These are phyloP conservation scores for Suhomyces bolitotheri DNA, from an alignment of 1,139 yeast species.

Conservation along the genomic window DNA sequence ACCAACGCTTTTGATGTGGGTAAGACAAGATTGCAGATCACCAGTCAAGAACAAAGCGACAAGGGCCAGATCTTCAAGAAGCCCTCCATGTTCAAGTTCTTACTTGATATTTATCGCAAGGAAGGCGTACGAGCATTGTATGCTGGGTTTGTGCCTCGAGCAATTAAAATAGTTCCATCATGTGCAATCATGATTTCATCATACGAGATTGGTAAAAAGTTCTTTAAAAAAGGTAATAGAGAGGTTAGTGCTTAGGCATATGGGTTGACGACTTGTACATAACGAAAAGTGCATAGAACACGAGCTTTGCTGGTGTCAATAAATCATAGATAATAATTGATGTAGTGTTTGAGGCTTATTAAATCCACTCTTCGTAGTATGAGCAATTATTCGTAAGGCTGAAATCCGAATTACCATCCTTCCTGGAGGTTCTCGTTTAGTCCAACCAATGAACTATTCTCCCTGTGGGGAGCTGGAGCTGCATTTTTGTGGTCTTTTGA, in stretches of 20 bases:
- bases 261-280: conserved; percentile 4
- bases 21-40: conserved; percentile 85
- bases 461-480: too few species aligned
- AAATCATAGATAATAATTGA: too few species aligned
- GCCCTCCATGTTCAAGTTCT: conserved; percentile 63
- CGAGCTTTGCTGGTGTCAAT: background rate
- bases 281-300: background rate
- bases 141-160: conserved; percentile 82
- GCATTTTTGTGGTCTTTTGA: too few species aligned
- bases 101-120: conserved; percentile 57
- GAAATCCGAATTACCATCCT: too few species aligned
- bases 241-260: background rate
- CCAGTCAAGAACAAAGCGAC: conserved; percentile 24
- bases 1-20: conserved; percentile 98
- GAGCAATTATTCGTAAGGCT: too few species aligned
- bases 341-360: too few species aligned
- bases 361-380: too few species aligned
- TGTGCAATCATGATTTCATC: conserved; percentile 98
- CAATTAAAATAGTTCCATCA: conserved; percentile 91
- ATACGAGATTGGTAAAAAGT: conserved; percentile 82
- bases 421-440: too few species aligned
- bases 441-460: too few species aligned
- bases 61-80: conserved; percentile 23
- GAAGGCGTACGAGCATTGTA: conserved; percentile 82
- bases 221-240: conserved; percentile 39